These are phyloP conservation scores for Annulohypoxylon nitens DNA, from an alignment of 495 filamentous ascomycete genomes.

Conservation along the genomic window DNA sequence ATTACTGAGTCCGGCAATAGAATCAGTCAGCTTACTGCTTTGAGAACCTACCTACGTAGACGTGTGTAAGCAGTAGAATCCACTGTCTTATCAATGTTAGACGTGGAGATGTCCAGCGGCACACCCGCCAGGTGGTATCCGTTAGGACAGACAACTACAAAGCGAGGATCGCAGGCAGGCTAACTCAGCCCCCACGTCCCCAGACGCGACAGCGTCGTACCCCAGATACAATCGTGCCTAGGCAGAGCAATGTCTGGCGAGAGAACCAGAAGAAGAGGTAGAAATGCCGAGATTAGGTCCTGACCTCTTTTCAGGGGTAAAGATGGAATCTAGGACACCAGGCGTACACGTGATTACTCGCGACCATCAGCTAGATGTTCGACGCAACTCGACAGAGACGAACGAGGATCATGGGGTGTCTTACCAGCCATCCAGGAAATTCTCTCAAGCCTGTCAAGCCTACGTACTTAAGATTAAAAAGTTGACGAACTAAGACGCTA, in stretches of 20 bases:
- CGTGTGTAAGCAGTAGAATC: slow-evolving; percentile 10
- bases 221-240: background rate
- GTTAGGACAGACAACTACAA: background rate
- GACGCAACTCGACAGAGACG: background rate
- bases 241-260: background rate
- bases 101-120: slow-evolving; percentile 1
- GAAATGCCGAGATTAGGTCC: slow-evolving; percentile 3
- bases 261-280: background rate
- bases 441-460: background rate
- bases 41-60: slow-evolving; percentile 5
- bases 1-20: slow-evolving; percentile 9
- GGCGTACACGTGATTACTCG: background rate
- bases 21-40: slow-evolving; percentile 18
- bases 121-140: slow-evolving; percentile 1
- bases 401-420: slow-evolving; percentile 1
- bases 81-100: slow-evolving; percentile 3
- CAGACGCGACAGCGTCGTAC: slow-evolving; percentile 1
- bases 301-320: background rate
- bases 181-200: background rate
- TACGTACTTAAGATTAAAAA: background rate
- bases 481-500: slow-evolving; percentile 1
- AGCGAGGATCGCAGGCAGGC: background rate
- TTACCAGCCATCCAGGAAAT: background rate
- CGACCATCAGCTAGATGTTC: background rate
- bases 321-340: background rate